Evolutionary conservation across 768 basidiomycete genomes (phyloP), one percentile per base, ranked within the genome.

Genomic region (Mycena floridula): DNA sequence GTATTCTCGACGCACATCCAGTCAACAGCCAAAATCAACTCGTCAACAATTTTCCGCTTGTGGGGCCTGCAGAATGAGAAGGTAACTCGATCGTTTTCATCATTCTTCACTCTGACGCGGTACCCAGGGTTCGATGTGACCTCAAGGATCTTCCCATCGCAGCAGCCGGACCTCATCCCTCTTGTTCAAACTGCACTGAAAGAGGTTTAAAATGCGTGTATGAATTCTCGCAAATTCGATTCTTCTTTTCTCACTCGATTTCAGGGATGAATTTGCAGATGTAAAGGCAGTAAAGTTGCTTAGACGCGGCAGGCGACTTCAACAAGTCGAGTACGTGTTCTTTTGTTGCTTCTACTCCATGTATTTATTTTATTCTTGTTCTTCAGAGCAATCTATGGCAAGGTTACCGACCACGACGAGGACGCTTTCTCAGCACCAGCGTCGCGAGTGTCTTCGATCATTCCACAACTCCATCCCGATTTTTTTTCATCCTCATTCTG

Each of bases 121-220:
- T 42, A 15, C 38, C 22, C 56, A 92, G 89, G 59, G 93, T 96
- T 18, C 88, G 89, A 44, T 96, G 92, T 59, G 92, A 95, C 70
- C 77, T 95, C 45, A 94, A 95, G 61, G 89, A 94, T 63, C 70
- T 84, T 35, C 74, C 79, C 42, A 65, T 79, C 30, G 64, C 74
- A 37, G 60, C 70, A n/a, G 59, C 71, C 7, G 69, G 69, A 16
- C 61, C 65, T 37, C 63, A 63, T 52, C 69, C 76, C 2, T 73
- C 79, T 7, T 96, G 93, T 62, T 87, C 89, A 7, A 95, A 95
- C 60, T 96, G 93, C 64, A 81, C 72, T 54, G 89, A 94, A 61
- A 84, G 93, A 36, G 82, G 81, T 20, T 76, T 92, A 27, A 89
- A 89, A 75, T 95, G 93, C 86, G 85, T 95, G 90, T 92, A 71